phyloP scores from a whole-genome alignment of 1,284 basidiomycete species.

The Anthracocystis panici-leucophaei region DNA sequence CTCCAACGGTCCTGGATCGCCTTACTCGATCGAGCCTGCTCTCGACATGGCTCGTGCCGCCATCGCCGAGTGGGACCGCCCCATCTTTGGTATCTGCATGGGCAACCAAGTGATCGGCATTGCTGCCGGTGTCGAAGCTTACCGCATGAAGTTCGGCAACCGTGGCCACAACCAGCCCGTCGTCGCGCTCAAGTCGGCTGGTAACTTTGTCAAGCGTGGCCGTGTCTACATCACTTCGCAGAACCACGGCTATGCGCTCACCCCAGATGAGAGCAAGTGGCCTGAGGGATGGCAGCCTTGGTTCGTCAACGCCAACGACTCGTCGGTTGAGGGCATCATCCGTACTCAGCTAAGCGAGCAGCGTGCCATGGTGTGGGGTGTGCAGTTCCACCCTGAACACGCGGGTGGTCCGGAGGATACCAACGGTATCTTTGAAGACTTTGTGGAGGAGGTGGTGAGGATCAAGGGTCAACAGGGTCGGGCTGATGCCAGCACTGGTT shows the following conservation, averaged over 20 bases:
- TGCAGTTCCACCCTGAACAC: conserved; percentile 69
- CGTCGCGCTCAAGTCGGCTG: conserved; percentile 87
- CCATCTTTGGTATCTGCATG: conserved; percentile 99
- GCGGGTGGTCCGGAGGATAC: conserved; percentile 68
- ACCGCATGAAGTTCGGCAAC: conserved; percentile 97
- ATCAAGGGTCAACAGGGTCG: conserved; percentile 53
- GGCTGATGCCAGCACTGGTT: conserved; percentile 28
- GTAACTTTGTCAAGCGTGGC: conserved; percentile 87
- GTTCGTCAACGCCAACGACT: conserved; percentile 69
- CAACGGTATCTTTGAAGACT: conserved; percentile 67
- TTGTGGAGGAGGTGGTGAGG: conserved; percentile 62
- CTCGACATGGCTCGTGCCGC: conserved; percentile 83
- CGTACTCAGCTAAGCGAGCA: conserved; percentile 48
- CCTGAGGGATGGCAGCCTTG: conserved; percentile 66
- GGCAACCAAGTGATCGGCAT: conserved; percentile 85
- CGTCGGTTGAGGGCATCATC: conserved; percentile 66
- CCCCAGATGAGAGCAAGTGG: conserved; percentile 64
- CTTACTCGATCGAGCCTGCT: conserved; percentile 87
- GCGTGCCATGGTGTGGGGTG: conserved; percentile 64
- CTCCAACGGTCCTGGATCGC: conserved; percentile 96
- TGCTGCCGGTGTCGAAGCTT: conserved; percentile 94
- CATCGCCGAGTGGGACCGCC: conserved; percentile 84
- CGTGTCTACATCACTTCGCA: conserved; percentile 91
- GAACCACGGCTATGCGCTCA: conserved; percentile 72
- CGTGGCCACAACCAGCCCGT: conserved; percentile 99